phyloP scores from a whole-genome alignment of 108 stramenopile species.

The Pseudonitzschia multistriata region DNA sequence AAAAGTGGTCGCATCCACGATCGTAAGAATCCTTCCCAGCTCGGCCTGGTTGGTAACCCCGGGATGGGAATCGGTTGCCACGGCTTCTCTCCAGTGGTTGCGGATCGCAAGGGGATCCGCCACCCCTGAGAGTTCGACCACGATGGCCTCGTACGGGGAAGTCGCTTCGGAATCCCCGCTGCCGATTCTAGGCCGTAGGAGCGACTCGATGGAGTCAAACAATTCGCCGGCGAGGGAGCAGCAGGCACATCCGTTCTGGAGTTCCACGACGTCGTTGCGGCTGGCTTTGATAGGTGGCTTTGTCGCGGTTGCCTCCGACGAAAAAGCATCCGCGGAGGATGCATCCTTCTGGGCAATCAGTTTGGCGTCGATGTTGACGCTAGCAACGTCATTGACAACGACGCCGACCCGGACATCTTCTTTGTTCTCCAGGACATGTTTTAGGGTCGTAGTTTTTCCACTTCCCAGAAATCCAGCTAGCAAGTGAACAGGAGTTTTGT shows the following conservation, averaged over 20 bases:
- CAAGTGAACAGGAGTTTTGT: conserved; percentile 77
- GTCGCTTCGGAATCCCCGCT: neutral
- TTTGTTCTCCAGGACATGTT: conserved; percentile 83
- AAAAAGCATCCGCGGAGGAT: neutral
- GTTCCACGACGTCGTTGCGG: conserved; percentile 48
- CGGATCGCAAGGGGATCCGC: conserved; percentile 78
- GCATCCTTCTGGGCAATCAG: conserved; percentile 3
- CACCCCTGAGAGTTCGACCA: conserved; percentile 88
- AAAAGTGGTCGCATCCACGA: conserved; percentile 84
- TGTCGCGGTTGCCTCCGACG: neutral
- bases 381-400: conserved; percentile 96
- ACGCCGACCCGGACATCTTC: conserved; percentile 75
- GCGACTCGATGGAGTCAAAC: conserved; percentile 60
- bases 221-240: conserved; percentile 90
- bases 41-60: conserved; percentile 68
- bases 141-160: conserved; percentile 54
- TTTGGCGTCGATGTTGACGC: conserved; percentile 97
- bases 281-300: neutral
- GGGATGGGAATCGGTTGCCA: conserved; percentile 71
- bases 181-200: conserved; percentile 44
- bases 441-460: conserved; percentile 94
- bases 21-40: conserved; percentile 88
- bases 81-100: conserved; percentile 82
- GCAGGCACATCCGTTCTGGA: conserved; percentile 90
- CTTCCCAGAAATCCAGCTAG: conserved; percentile 91